These are phyloP conservation scores for Heritiera fomes DNA, from an alignment of 345 rosid species.

Conservation along the genomic window DNA sequence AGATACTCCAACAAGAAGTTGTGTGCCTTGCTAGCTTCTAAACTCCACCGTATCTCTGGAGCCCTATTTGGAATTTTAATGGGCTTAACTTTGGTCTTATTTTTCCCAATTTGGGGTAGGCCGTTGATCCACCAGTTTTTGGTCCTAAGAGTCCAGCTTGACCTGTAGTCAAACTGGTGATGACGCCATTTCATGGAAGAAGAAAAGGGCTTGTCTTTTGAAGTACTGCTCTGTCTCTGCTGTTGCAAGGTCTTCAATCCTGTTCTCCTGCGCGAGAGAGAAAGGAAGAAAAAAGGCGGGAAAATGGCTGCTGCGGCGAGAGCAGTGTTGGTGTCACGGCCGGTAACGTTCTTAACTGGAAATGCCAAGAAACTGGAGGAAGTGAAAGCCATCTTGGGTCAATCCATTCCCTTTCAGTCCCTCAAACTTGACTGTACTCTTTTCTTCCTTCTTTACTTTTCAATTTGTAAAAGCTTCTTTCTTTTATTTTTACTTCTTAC, in stretches of 20 bases:
- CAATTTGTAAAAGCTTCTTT: background rate
- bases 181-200: background rate
- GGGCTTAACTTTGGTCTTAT: background rate
- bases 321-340: slow-evolving; percentile 46
- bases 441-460: background rate
- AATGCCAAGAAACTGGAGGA: slow-evolving; percentile 96
- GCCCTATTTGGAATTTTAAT: no score
- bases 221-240: background rate
- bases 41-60: no score
- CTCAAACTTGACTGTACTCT: slow-evolving; percentile 75
- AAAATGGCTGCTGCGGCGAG: slow-evolving; percentile 50
- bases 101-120: background rate
- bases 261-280: background rate
- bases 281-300: background rate
- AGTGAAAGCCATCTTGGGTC: slow-evolving; percentile 82
- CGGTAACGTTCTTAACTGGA: slow-evolving; percentile 95
- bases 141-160: background rate
- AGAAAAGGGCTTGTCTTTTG: background rate
- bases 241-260: background rate
- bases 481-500: background rate
- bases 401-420: slow-evolving; percentile 78
- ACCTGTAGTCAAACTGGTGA: background rate
- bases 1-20: no score
- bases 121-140: background rate
- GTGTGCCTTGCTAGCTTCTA: no score